Evolutionary conservation across 148 eudicot species (phyloP).

Genomic region (Chenopodium quinoa): DNA sequence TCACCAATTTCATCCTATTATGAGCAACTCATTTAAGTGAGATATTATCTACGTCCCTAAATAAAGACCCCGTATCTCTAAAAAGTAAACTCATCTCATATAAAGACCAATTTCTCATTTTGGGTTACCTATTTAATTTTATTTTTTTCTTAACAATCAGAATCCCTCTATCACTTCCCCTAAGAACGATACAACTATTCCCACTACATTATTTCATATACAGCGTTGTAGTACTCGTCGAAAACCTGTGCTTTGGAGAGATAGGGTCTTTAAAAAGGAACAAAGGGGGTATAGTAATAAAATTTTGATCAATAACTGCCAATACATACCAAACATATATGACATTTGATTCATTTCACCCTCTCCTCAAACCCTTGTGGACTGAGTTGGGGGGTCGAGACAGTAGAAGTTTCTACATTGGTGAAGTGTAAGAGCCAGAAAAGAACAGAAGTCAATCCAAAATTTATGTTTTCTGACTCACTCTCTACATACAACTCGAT

Average conservation of each 20-base stretch:
- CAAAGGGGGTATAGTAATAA: neutral
- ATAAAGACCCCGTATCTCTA: too few species aligned
- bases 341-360: neutral
- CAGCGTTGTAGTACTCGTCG: too few species aligned
- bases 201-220: too few species aligned
- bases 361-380: neutral
- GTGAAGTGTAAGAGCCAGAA: neutral
- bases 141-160: too few species aligned
- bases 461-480: neutral
- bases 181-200: too few species aligned
- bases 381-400: neutral
- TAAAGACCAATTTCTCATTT: too few species aligned
- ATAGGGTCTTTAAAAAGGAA: too few species aligned
- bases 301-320: neutral
- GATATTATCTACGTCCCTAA: too few species aligned
- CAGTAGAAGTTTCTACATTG: neutral
- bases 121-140: too few species aligned
- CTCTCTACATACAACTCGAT: neutral
- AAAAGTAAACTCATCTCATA: too few species aligned
- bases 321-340: neutral
- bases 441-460: neutral
- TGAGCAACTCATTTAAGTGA: neutral
- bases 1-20: neutral
- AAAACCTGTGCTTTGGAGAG: too few species aligned
- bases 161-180: too few species aligned